A percentile compares a stretch with the other conserved stretches of the same genome.
Evolutionary conservation across 805 yeast genomes (phyloP).

Genomic region (Lipomyces lipofer): DNA sequence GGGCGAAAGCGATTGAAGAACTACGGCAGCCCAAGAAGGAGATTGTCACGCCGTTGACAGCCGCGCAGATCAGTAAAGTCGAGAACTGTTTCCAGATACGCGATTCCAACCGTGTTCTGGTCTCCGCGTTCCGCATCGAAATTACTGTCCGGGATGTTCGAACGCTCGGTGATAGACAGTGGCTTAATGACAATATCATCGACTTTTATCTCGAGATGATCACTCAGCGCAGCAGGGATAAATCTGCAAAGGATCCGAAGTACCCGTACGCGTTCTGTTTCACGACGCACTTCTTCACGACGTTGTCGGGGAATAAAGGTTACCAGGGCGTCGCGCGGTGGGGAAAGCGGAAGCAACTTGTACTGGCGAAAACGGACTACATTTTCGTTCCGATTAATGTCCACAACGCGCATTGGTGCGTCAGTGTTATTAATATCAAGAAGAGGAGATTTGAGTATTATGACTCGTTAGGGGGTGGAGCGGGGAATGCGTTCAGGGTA

Average conservation of each 20-base stretch:
- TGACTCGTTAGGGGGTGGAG: constrained; percentile 65
- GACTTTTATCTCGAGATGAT: constrained; percentile 72
- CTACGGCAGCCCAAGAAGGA: constrained; percentile 31
- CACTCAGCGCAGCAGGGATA: constrained; percentile 45
- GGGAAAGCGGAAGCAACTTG: constrained; percentile 74
- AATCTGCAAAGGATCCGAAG: constrained; percentile 35
- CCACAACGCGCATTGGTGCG: constrained; percentile 86
- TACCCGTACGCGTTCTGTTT: constrained; percentile 60
- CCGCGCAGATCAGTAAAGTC: constrained; percentile 41
- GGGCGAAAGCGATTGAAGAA: constrained; percentile 25
- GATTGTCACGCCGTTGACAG: constrained; percentile 38
- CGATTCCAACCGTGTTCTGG: constrained; percentile 36
- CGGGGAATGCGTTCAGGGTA: constrained; percentile 43
- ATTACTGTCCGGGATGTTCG: constrained; percentile 64
- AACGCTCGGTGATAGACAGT: constrained; percentile 66
- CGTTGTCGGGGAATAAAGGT: constrained; percentile 62
- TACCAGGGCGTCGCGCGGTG: constrained; percentile 79
- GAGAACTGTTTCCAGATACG: constrained; percentile 40
- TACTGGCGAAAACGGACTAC: constrained; percentile 61
- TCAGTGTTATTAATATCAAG: constrained; percentile 71
- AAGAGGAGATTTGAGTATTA: constrained; percentile 62
- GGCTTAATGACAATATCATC: constrained; percentile 91
- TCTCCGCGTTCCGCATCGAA: constrained; percentile 49
- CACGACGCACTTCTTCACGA: constrained; percentile 85
- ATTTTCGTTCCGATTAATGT: constrained; percentile 85